Evolutionary conservation across 495 filamentous ascomycete genomes (phyloP), one percentile per base, ranked within the genome.

Genomic region (Penicillium desertorum): DNA sequence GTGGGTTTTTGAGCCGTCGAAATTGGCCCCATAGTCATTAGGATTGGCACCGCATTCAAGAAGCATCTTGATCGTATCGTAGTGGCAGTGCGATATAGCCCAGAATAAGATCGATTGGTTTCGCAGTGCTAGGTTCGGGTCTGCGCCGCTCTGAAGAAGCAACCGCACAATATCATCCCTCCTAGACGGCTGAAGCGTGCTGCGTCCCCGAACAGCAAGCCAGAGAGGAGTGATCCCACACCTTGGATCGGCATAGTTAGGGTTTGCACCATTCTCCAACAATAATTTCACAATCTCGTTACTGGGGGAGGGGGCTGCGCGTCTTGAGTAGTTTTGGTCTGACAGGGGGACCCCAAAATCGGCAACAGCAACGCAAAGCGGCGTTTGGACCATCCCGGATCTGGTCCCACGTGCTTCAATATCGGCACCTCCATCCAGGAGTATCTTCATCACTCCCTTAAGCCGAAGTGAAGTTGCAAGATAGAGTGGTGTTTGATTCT

Each of bases 401-500:
- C 47, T 17, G 7, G 17, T 14, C 9, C 29, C 30, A 17, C 30
- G 0, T 12, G 29, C 30, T 12, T 50, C 20, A 9, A 22, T 10
- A 50, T 50, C 17, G 3, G 47, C 47, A 22, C 47, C 47, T 20
- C 23, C 10, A 14, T 50, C 10, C 47, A 50, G 12, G n/a, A 50
- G 30, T 19, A 50, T 5, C 19, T 20, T 19, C 29, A 50, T 36
- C 4, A 36, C 5, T 20, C 17, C 47, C 17, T 20, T 32, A 3
- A 30, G 17, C n/a, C 20, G 29, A 14, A 32, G 22, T 10, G 37
- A 1, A 22, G 30, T 50, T 37, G 47, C 47, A 12, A 50, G 10
- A 22, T 36, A 50, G 17, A 50, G 30, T 12, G 47, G 30, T 3
- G 29, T 36, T 17, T 30, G 29, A 1, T 50, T 20, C 27, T 50